Base-by-base conservation (phyloP, 208 protist genomes). In the Crithidia fasciculata region DNA sequence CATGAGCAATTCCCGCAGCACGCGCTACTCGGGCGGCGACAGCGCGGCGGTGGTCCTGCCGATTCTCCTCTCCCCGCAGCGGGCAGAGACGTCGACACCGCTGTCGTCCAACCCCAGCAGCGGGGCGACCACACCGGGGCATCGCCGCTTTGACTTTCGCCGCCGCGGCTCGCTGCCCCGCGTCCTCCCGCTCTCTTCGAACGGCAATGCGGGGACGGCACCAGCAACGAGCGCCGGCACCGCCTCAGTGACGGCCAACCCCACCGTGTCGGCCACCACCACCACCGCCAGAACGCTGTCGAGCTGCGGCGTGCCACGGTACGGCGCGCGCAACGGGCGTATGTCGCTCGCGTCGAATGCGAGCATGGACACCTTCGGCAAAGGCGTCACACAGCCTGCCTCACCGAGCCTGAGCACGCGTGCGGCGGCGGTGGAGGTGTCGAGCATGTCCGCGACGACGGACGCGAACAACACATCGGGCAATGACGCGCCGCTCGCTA, bases 71-170 rank as follows among this genome's bases (percentile, higher is more conserved):
- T 28, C 28, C 28, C 45, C 16, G 53, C 50, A 19, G 8, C 60
- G 47, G 10, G 28, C 72, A 5, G 64, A 78, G 19, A 43, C 28
- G 40, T 39, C 61, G 2, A 54, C 28, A 40, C 40, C 57, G 19
- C 8, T 60, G 28, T 63, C 65, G 28, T 63, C 65, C 3, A 49
- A 2, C 18, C 2, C 4, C 12, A 67, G 18, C 65, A 40, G 41
- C 52, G 50, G 36, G 9, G n/a, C 53, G 2, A 45, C 40, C n/a
- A 49, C 62, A 8, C 45, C 67, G 19, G 43, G 74, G 37, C 61
- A 80, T 45, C 61, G 53, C 37, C 61, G 65, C 53, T 59, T 64
- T 15, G 62, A 74, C 40, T 28, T 37, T 36, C 59, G n/a, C 54
- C 50, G 41, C 39, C 68, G 50, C 57, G 13, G 19, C 58, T 65